These are phyloP conservation scores for Xylariaceae sp. DNA, from an alignment of 2,329 filamentous ascomycete genomes.

Conservation along the genomic window DNA sequence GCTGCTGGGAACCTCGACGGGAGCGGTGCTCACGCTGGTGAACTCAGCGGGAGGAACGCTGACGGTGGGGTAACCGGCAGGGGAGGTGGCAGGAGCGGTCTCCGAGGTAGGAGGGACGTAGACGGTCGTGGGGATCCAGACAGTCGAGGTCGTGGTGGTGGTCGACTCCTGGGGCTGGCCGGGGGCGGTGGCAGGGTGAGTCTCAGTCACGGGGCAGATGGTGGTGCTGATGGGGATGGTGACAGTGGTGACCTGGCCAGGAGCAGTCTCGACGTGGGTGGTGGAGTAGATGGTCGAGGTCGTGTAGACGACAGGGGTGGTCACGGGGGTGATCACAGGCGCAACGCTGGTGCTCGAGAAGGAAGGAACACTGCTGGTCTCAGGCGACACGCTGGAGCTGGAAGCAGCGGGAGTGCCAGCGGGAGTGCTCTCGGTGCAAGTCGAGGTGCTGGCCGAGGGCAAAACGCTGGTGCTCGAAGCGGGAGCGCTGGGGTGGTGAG, in stretches of 20 bases:
- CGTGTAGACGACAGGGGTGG: slow-evolving; percentile 17
- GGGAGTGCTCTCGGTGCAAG: too few relatives aligned
- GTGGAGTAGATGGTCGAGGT: slow-evolving; percentile 33
- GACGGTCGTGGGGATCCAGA: slow-evolving; percentile 14
- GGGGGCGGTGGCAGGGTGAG: slow-evolving; percentile 6
- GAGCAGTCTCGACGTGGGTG: slow-evolving; percentile 23
- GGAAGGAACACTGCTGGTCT: neutral
- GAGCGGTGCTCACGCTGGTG: neutral
- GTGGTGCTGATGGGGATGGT: slow-evolving; percentile 28
- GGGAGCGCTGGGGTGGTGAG: neutral
- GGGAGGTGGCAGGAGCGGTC: slow-evolving; percentile 9
- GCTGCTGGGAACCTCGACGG: neutral
- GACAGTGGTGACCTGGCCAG: slow-evolving; percentile 24
- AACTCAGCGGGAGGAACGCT: slow-evolving; percentile 5
- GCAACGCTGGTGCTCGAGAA: neutral
- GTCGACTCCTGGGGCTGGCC: slow-evolving; percentile 15
- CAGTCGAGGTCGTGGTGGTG: slow-evolving; percentile 18
- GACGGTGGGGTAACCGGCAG: slow-evolving; percentile 8
- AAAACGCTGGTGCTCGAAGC: neutral
- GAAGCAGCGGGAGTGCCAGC: neutral
- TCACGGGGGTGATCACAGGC: neutral
- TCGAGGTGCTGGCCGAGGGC: neutral
- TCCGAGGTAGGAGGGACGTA: slow-evolving; percentile 15
- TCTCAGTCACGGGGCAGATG: slow-evolving; percentile 17
- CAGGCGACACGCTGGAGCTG: neutral